Percentiles rank a stretch among this genome's conserved stretches.
phyloP scores from a whole-genome alignment of 345 rosid genomes.

The Eucalyptus regnans region DNA sequence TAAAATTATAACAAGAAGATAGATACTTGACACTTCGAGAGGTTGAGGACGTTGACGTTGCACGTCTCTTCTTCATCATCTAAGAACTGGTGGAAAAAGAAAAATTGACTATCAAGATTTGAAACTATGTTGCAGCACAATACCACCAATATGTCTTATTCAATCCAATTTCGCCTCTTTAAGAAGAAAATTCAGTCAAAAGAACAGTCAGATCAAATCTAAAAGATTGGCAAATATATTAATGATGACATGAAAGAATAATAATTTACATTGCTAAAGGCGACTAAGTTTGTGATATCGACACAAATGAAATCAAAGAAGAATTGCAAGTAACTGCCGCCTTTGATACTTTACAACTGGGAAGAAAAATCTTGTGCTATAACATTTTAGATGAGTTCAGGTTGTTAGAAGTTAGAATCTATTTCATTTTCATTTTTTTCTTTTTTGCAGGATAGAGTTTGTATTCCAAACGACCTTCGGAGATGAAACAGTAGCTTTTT shows the following conservation, averaged over 20 bases:
- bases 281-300: too few relatives aligned
- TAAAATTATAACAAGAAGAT: too few relatives aligned
- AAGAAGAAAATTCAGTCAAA: neutral
- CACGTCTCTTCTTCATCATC: too few relatives aligned
- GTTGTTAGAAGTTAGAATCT: neutral
- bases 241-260: neutral
- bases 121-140: too few relatives aligned
- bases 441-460: too few relatives aligned
- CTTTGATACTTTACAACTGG: neutral
- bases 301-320: too few relatives aligned
- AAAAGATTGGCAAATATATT: neutral
- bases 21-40: too few relatives aligned
- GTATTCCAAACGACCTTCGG: neutral
- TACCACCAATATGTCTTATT: too few relatives aligned
- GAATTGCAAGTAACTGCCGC: neutral
- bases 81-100: too few relatives aligned
- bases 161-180: neutral
- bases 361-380: neutral
- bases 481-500: neutral
- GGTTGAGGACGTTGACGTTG: too few relatives aligned
- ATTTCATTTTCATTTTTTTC: neutral
- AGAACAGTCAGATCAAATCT: neutral
- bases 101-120: too few relatives aligned
- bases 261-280: neutral
- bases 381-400: neutral